A percentile compares a stretch with the other conserved stretches of the same genome.
Conservation (phyloP, 768 basidiomycete genomes). For the Gloeopeniophorella convolvens region DNA sequence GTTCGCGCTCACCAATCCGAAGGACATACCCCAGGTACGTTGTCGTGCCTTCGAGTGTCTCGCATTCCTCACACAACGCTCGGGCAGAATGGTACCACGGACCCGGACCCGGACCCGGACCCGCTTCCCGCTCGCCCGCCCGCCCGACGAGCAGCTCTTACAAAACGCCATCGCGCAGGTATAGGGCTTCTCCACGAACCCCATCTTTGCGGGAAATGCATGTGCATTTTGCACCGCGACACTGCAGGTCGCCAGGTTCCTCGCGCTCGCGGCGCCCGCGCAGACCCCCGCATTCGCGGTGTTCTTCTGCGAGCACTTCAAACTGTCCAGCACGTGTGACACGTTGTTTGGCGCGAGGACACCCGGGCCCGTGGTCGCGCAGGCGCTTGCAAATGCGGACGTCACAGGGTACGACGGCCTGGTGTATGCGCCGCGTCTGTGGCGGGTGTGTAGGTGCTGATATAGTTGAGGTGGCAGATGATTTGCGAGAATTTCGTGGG, state of each 20-base stretch:
- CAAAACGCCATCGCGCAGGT: constrained; percentile 51
- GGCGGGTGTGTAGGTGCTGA: neutral
- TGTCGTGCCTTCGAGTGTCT: neutral
- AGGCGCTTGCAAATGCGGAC: constrained; percentile 65
- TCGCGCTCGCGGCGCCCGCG: constrained; percentile 56
- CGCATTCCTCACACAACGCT: neutral
- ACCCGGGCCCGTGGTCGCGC: constrained; percentile 57
- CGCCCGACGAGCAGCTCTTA: constrained; percentile 40
- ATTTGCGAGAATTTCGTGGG: constrained; percentile 54
- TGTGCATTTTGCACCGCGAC: constrained; percentile 58
- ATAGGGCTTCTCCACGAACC: constrained; percentile 45
- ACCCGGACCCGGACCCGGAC: constrained; percentile 68
- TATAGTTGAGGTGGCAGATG: constrained; percentile 31
- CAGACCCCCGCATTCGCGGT: constrained; percentile 52
- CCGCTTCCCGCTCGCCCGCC: too few species aligned
- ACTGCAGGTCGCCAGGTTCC: constrained; percentile 58
- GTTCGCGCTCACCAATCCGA: constrained; percentile 54
- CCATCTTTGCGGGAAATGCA: constrained; percentile 44
- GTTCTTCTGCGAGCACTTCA: constrained; percentile 53
- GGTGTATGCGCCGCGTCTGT: constrained; percentile 30
- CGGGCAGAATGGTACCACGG: constrained; percentile 48
- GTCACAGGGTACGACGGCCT: constrained; percentile 70
- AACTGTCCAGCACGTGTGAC: constrained; percentile 42
- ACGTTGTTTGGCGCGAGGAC: constrained; percentile 40
- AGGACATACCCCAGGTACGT: constrained; percentile 44